These are phyloP conservation scores for Aspergillus viridinutans DNA, from an alignment of 2,329 filamentous ascomycete species.

Conservation along the genomic window DNA sequence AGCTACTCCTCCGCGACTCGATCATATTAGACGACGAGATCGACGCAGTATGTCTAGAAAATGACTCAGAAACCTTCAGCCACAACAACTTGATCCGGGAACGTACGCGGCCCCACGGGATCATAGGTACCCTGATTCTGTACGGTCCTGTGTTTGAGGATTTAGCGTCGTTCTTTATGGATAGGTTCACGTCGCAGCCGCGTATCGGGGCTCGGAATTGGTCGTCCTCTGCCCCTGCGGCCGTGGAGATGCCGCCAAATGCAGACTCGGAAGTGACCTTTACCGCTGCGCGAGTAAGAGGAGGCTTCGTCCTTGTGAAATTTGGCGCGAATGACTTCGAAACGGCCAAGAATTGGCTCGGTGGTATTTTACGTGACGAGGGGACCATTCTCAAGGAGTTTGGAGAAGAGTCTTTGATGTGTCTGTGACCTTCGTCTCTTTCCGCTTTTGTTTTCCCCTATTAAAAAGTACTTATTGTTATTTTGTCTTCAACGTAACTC, in stretches of 20 bases:
- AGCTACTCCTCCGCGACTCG: slow-evolving; percentile 79
- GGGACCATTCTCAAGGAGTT: slow-evolving; percentile 68
- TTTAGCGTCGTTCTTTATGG: slow-evolving; percentile 69
- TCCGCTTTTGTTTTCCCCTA: background rate
- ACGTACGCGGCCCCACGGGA: slow-evolving; percentile 69
- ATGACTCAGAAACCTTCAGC: slow-evolving; percentile 21
- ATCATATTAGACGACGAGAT: slow-evolving; percentile 64
- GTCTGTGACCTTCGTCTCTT: slow-evolving; percentile 45
- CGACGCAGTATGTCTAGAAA: slow-evolving; percentile 24
- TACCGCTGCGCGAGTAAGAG: slow-evolving; percentile 73
- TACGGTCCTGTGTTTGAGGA: slow-evolving; percentile 65
- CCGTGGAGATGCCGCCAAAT: slow-evolving; percentile 36
- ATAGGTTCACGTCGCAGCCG: slow-evolving; percentile 72
- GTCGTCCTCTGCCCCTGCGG: slow-evolving; percentile 29
- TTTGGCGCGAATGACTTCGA: slow-evolving; percentile 82
- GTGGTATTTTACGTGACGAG: slow-evolving; percentile 68
- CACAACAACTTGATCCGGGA: slow-evolving; percentile 33
- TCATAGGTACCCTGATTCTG: slow-evolving; percentile 82
- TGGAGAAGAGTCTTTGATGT: slow-evolving; percentile 76
- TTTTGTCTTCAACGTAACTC: slow-evolving; percentile 3
- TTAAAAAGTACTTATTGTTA: background rate
- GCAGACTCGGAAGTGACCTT: slow-evolving; percentile 59
- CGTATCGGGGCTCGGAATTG: slow-evolving; percentile 81
- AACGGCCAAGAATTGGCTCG: slow-evolving; percentile 74
- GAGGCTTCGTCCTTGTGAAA: slow-evolving; percentile 81